phyloP scores from a whole-genome alignment of 78 protist species.

The Protostelium mycophagum region DNA sequence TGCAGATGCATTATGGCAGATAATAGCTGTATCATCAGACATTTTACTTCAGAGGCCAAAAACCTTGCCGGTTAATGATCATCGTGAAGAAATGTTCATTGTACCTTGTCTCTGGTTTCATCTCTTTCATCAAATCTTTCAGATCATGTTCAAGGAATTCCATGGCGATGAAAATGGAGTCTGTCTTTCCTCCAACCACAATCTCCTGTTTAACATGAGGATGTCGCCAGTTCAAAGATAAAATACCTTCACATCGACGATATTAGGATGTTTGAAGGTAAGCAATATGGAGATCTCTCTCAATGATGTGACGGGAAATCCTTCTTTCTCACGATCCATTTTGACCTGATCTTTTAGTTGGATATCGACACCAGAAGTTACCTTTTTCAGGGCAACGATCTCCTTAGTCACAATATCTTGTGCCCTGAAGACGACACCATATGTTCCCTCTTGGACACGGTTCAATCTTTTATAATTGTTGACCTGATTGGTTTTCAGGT shows the following conservation, averaged over 20 bases:
- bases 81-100: not conserved
- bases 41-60: slow-evolving; percentile 50
- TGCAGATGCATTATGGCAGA: slow-evolving; percentile 52
- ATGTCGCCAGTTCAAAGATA: not conserved
- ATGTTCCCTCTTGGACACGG: not conserved
- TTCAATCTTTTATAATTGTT: not conserved
- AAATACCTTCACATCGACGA: slow-evolving; percentile 71
- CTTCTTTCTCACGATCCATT: slow-evolving; percentile 95
- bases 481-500: not conserved
- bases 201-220: not conserved
- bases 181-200: not conserved
- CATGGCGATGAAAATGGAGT: slow-evolving; percentile 59
- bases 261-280: slow-evolving; percentile 92
- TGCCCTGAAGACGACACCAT: slow-evolving; percentile 67
- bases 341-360: slow-evolving; percentile 11
- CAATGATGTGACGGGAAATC: slow-evolving; percentile 96
- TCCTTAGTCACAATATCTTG: slow-evolving; percentile 71
- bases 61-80: too few species aligned
- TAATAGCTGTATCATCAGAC: slow-evolving; percentile 42
- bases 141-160: slow-evolving; percentile 67
- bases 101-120: not conserved
- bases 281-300: slow-evolving; percentile 90
- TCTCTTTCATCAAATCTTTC: slow-evolving; percentile 25
- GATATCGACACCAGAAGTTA: slow-evolving; percentile 28
- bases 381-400: slow-evolving; percentile 94